Evolutionary conservation across 2,329 filamentous ascomycete genomes (phyloP), one percentile per base, ranked within the genome.

Genomic region (Nemania sp.): DNA sequence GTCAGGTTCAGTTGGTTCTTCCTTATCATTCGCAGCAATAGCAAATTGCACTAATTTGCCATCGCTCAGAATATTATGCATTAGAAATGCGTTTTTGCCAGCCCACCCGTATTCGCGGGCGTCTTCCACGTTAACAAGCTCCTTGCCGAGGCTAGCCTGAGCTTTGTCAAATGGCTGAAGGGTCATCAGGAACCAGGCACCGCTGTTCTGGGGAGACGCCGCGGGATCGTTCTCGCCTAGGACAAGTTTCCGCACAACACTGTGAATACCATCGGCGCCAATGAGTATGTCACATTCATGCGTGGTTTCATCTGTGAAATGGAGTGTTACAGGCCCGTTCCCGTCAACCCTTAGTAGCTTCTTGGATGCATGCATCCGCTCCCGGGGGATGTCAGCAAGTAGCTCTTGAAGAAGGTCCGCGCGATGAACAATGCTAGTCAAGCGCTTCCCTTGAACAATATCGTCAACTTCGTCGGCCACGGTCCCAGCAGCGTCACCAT

Each of bases 211-310:
- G 2, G 58, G 62, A 3, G 24, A 24, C 1, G 53, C 61, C 3
- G 61, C 59, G 5, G 55, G 50, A 15, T 66, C 64, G 19, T 61
- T 51, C 12, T 63, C 55, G 12, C 65, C 64, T 3, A 69, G 59
- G 28, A 73, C 66, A 11, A 72, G 47, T 51, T 70, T 67, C 5
- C 72, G 64, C 1, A 73, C 69, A 28, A 61, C 65, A 22, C 72
- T 73, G 28, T 71, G 69, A 5, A 74, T 69, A 9, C 72, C 72
- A 46, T 75, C 72, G 8, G 70, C 70, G 2, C 70, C 42, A 4
- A 45, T 14, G 20, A 45, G 28, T 70, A 73, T 57, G 49, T 75
- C 70, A 15, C 70, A 67, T 7, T 63, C 60, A 31, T 63, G 57
- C 2, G 53, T 61, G 8, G 49, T 62, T 0, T 56, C 58, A 15